phyloP scores from a whole-genome alignment of 768 basidiomycete genomes.

The Leccinellum albellum region DNA sequence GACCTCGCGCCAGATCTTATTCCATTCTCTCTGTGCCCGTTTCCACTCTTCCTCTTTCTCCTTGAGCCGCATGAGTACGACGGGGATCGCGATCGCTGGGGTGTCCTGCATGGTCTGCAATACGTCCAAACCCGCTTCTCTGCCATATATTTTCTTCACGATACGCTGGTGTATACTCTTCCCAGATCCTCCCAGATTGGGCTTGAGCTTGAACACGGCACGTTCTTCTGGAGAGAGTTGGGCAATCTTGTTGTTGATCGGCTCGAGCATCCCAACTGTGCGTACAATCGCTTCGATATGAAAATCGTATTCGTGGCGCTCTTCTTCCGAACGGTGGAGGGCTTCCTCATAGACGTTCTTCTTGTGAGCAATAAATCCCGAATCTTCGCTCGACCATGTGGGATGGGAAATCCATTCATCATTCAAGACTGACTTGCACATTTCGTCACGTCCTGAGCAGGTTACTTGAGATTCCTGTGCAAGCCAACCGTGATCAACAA shows the following conservation, averaged over 20 bases:
- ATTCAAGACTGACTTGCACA: slow-evolving; percentile 94
- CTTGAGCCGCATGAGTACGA: slow-evolving; percentile 85
- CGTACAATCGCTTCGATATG: slow-evolving; percentile 94
- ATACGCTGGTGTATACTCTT: slow-evolving; percentile 92
- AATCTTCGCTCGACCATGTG: slow-evolving; percentile 91
- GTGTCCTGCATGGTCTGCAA: slow-evolving; percentile 89
- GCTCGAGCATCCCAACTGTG: slow-evolving; percentile 88
- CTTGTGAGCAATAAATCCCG: slow-evolving; percentile 84
- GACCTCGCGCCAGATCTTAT: slow-evolving; percentile 97
- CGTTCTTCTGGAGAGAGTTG: slow-evolving; percentile 78
- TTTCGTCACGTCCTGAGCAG: slow-evolving; percentile 94
- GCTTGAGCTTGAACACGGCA: slow-evolving; percentile 77
- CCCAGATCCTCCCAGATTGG: slow-evolving; percentile 76
- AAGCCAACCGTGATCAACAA: neutral
- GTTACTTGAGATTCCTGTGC: slow-evolving; percentile 77
- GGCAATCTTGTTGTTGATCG: slow-evolving; percentile 82
- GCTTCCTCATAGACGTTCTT: slow-evolving; percentile 98
- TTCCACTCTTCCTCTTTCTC: slow-evolving; percentile 99
- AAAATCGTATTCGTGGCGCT: slow-evolving; percentile 98
- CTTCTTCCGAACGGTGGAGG: slow-evolving; percentile 93
- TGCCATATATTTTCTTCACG: slow-evolving; percentile 96
- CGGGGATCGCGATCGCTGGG: slow-evolving; percentile 82
- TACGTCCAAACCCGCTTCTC: slow-evolving; percentile 77
- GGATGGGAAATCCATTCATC: slow-evolving; percentile 99
- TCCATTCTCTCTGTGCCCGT: slow-evolving; percentile 95